Evolutionary conservation across 2,329 filamentous ascomycete species (phyloP).

Genomic region (Hypoxylon sp.): DNA sequence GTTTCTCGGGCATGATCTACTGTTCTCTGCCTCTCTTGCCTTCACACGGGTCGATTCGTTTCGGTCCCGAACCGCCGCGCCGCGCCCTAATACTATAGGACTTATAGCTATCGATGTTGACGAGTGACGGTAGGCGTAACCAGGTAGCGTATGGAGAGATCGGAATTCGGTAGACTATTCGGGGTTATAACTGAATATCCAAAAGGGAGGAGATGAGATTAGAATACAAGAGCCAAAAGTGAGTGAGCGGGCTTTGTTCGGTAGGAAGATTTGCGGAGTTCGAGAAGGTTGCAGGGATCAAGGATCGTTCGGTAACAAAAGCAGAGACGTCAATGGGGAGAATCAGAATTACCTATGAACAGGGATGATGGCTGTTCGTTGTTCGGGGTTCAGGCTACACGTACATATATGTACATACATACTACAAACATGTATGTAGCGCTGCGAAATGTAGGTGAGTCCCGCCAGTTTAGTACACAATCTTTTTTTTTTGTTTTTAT

Average conservation of each 20-base stretch:
- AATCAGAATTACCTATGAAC: conserved; percentile 14
- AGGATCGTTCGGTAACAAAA: conserved; percentile 26
- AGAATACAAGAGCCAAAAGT: conserved; percentile 6
- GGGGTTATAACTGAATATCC: conserved; percentile 27
- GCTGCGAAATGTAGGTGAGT: conserved; percentile 11
- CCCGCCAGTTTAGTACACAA: conserved; percentile 12
- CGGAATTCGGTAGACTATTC: conserved; percentile 11
- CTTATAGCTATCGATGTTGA: conserved; percentile 25
- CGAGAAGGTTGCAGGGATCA: conserved; percentile 31
- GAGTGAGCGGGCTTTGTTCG: conserved; percentile 9
- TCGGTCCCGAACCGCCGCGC: conserved; percentile 20
- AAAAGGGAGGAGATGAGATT: conserved; percentile 4
- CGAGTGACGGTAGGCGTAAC: neutral
- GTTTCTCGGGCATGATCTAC: conserved; percentile 81
- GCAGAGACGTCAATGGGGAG: conserved; percentile 15
- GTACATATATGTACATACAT: neutral
- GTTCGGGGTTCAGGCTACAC: conserved; percentile 23
- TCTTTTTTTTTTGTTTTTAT: conserved; percentile 1
- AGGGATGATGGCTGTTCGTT: conserved; percentile 36
- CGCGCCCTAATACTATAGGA: conserved; percentile 6
- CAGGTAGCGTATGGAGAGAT: conserved; percentile 5
- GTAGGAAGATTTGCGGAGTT: conserved; percentile 30
- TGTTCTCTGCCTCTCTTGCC: conserved; percentile 9
- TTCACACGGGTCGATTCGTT: conserved; percentile 16
- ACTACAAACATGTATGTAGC: neutral